A percentile compares a stretch with the other conserved stretches of the same genome.
Conservation (phyloP, 805 yeast species). For the Kluyveromyces nonfermentans region DNA sequence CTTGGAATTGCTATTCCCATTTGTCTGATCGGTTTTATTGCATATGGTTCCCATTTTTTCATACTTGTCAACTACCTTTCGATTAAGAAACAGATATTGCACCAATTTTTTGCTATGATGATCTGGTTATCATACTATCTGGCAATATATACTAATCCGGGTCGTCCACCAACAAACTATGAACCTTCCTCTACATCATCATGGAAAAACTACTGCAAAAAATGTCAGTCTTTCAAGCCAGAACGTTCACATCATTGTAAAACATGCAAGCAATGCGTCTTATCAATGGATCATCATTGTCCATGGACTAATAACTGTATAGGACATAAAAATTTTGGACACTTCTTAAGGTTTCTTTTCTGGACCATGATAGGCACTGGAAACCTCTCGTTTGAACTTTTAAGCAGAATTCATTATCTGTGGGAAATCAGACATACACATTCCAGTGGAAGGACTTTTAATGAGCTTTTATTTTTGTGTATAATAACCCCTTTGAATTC, state of each 20-base stretch:
- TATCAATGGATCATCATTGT: conserved; percentile 88
- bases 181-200: conserved; percentile 35
- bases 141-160: conserved; percentile 63
- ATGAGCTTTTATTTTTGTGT: conserved; percentile 47
- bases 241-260: conserved; percentile 83
- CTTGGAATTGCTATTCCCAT: conserved; percentile 54
- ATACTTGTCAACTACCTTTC: conserved; percentile 41
- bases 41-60: conserved; percentile 52
- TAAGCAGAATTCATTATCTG: conserved; percentile 32
- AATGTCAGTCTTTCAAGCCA: conserved; percentile 68
- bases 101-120: conserved; percentile 40
- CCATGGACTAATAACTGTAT: conserved; percentile 94
- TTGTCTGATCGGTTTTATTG: conserved; percentile 45
- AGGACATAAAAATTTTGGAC: conserved; percentile 69
- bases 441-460: conserved; percentile 40
- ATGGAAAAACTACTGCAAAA: conserved; percentile 65
- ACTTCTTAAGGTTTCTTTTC: conserved; percentile 63
- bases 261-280: conserved; percentile 60
- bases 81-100: conserved; percentile 33
- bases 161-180: conserved; percentile 48
- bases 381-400: conserved; percentile 36
- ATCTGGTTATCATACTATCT: conserved; percentile 66
- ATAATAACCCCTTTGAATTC: conserved; percentile 44
- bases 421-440: conserved; percentile 47
- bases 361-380: conserved; percentile 53